phyloP scores from a whole-genome alignment of 2,329 filamentous ascomycete genomes.

The Nannizzia gypsea region DNA sequence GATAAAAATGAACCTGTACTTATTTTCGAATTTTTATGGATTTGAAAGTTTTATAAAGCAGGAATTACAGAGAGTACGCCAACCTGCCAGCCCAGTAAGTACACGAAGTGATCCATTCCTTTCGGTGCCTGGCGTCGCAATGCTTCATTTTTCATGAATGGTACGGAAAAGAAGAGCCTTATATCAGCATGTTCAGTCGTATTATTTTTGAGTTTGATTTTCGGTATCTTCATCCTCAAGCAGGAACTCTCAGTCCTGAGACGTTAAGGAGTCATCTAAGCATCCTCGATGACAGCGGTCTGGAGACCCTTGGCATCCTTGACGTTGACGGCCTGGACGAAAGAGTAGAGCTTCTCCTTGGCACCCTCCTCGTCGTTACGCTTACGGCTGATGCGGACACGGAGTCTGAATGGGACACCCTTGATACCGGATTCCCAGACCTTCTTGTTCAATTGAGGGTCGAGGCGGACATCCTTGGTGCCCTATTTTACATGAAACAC shows the following conservation, averaged over 20 bases:
- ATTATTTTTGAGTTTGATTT: not conserved
- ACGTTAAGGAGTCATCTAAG: conserved; percentile 30
- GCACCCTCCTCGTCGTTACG: conserved; percentile 99
- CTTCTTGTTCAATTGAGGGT: conserved; percentile 99
- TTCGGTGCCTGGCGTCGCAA: not conserved
- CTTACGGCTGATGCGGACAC: conserved; percentile 97
- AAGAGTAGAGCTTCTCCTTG: conserved; percentile 99
- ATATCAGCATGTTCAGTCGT: not conserved
- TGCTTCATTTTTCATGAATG: not conserved
- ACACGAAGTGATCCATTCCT: not conserved
- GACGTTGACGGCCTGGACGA: conserved; percentile 98
- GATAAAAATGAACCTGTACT: not conserved
- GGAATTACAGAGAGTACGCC: conserved; percentile 1
- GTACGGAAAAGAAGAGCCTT: not conserved
- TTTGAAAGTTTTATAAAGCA: not conserved
- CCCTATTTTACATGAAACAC: conserved; percentile 45
- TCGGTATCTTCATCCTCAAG: not conserved
- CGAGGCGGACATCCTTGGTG: conserved; percentile 91
- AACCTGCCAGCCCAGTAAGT: not conserved
- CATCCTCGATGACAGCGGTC: conserved; percentile 71
- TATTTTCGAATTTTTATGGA: conserved; percentile 2
- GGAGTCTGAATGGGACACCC: conserved; percentile 94
- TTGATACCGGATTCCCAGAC: conserved; percentile 99
- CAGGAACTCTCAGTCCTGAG: not conserved
- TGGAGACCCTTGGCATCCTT: conserved; percentile 98